These are phyloP conservation scores for Geopyxis carbonaria DNA, from an alignment of 495 filamentous ascomycete species.

Conservation along the genomic window DNA sequence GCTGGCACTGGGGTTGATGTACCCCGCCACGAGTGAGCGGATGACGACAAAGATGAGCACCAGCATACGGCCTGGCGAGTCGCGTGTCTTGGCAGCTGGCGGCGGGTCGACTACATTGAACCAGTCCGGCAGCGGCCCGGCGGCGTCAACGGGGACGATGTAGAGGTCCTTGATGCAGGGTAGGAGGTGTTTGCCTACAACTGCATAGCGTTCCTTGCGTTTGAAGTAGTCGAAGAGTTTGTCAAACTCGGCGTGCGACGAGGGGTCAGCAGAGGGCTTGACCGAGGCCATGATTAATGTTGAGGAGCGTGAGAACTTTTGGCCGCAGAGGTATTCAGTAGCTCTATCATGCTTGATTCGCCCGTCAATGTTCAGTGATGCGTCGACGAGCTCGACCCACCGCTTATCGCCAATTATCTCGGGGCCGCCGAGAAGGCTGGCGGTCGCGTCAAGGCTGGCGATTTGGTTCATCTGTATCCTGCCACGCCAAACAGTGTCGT, in stretches of 20 bases:
- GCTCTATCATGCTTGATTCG: slow-evolving; percentile 66
- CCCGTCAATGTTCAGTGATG: slow-evolving; percentile 56
- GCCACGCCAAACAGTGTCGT: slow-evolving; percentile 52
- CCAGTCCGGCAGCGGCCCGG: slow-evolving; percentile 23
- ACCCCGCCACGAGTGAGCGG: neutral
- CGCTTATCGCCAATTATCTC: slow-evolving; percentile 45
- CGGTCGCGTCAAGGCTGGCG: slow-evolving; percentile 54
- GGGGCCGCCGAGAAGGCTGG: slow-evolving; percentile 67
- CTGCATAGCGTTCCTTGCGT: slow-evolving; percentile 34
- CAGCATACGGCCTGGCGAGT: slow-evolving; percentile 14
- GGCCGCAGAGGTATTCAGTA: slow-evolving; percentile 70
- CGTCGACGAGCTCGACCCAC: slow-evolving; percentile 55
- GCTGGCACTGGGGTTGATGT: neutral
- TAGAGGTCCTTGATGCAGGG: slow-evolving; percentile 24
- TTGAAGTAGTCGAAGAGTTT: slow-evolving; percentile 76
- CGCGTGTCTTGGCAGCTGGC: too few species aligned
- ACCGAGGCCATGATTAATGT: slow-evolving; percentile 35
- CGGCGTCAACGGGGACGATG: slow-evolving; percentile 21
- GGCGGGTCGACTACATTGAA: slow-evolving; percentile 23
- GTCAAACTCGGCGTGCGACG: slow-evolving; percentile 38
- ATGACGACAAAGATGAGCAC: slow-evolving; percentile 23
- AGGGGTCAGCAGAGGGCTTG: slow-evolving; percentile 29
- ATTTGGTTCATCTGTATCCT: slow-evolving; percentile 58
- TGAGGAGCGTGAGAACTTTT: slow-evolving; percentile 23
- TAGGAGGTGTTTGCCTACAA: slow-evolving; percentile 20